A percentile compares a stretch with the other conserved stretches of the same genome.
Conservation (phyloP, 2,329 filamentous ascomycete genomes). For the Microdochium nivale region DNA sequence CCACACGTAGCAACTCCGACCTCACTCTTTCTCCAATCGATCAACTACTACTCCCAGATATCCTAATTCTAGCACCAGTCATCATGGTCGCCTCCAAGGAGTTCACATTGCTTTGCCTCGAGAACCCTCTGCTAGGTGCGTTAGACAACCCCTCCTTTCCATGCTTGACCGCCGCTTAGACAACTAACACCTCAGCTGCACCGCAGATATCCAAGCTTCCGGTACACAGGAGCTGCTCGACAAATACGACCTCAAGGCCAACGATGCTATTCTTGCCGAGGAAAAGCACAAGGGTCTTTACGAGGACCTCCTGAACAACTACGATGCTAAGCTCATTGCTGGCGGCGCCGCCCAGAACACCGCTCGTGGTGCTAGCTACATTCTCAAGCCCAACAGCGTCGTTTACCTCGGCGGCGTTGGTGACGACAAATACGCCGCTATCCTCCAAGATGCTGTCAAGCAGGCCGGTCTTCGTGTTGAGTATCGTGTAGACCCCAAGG, state of each 20-base stretch:
- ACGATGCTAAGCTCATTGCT: constrained; percentile 87
- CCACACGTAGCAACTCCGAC: neutral
- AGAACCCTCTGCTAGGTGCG: constrained; percentile 93
- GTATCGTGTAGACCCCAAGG: constrained; percentile 81
- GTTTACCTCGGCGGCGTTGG: constrained; percentile 92
- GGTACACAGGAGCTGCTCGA: constrained; percentile 78
- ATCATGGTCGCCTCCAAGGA: constrained; percentile 69
- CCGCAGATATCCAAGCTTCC: constrained; percentile 76
- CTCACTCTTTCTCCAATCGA: neutral
- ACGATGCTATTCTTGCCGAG: constrained; percentile 95
- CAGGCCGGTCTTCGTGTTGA: constrained; percentile 85
- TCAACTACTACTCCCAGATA: neutral
- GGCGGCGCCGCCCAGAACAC: constrained; percentile 97
- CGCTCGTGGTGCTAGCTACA: constrained; percentile 91
- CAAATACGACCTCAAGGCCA: constrained; percentile 89
- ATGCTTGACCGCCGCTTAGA: constrained; percentile 1
- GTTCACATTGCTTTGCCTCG: constrained; percentile 84
- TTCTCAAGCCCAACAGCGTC: constrained; percentile 81
- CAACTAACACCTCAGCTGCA: constrained; percentile 1
- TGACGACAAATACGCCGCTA: constrained; percentile 90
- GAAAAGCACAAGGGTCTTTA: constrained; percentile 84
- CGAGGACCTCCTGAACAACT: constrained; percentile 89
- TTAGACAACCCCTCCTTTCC: too few species aligned
- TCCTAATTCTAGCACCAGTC: constrained; percentile 4
- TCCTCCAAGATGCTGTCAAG: constrained; percentile 76